Evolutionary conservation across 1,139 yeast genomes (phyloP), one percentile per base, ranked within the genome.

Genomic region (Geotrichum europaeum): DNA sequence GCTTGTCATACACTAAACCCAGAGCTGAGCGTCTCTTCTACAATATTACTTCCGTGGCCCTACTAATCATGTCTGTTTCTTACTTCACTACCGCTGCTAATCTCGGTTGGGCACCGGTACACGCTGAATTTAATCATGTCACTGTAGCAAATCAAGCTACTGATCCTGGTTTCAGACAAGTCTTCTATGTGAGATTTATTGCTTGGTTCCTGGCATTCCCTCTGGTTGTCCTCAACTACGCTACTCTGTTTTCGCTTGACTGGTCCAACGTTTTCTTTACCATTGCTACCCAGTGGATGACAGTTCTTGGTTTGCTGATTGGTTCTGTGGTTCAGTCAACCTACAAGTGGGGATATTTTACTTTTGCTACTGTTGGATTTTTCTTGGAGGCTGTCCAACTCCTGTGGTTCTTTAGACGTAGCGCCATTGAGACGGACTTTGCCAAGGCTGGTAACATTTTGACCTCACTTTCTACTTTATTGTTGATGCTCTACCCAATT

Each of bases 201-300:
- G 90, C 86, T 59, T 86, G 87, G 85, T 84, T 85, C 73, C 74
- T 85, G 69, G 77, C 84, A 43, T 84, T 81, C 76, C 87, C 88
- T 61, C 77, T 81, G 66, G 77, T 79, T 51, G 72, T 84, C 62
- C 69, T 79, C 58, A 78, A 80, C 58, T 75, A 81, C 59, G 82
- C 80, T 59, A 72, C 81, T 57, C 71, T 82, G 43, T 78, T 81
- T 57, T 77, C 76, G 65, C 73, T 81, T 51, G 65, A 75, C 30
- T 66, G 74, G 67, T 71, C 76, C 62, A 74, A 76, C 55, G 73
- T 75, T 61, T 69, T 75, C 49, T 74, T 75, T 69, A 75, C 79
- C 54, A 69, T 81, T 53, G 73, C 81, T 60, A 70, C 79, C 32
- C 77, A 79, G 59, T 84, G 80, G 69, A 76, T 82, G 20, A 81